Evolutionary conservation across 2,329 filamentous ascomycete genomes (phyloP).

Genomic region (Fusarium veterinarium): DNA sequence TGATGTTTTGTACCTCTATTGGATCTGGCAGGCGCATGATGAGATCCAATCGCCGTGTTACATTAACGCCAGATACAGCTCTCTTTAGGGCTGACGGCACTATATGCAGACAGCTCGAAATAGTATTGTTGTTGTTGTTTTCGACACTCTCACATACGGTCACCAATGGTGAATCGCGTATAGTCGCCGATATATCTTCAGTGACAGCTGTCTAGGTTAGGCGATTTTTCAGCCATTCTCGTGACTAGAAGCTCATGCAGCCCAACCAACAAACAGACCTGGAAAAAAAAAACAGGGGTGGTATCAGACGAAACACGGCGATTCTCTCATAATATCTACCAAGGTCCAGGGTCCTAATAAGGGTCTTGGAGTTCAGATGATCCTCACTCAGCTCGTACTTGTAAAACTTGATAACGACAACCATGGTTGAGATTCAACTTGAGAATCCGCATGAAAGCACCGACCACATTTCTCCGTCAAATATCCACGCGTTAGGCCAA

Average conservation of each 20-base stretch:
- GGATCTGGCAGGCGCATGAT: constrained; percentile 23
- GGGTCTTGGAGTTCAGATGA: constrained; percentile 25
- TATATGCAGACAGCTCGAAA: neutral
- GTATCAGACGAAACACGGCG: constrained; percentile 22
- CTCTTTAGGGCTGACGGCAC: constrained; percentile 3
- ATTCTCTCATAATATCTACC: constrained; percentile 6
- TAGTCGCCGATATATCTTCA: constrained; percentile 33
- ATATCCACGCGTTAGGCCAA: constrained; percentile 16
- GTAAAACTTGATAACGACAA: neutral
- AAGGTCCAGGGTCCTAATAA: constrained; percentile 5
- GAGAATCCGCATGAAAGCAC: constrained; percentile 16
- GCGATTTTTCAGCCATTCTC: constrained; percentile 14
- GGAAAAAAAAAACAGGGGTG: neutral
- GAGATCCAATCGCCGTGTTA: constrained; percentile 26
- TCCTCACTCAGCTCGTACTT: neutral
- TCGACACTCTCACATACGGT: neutral
- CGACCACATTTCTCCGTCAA: constrained; percentile 9
- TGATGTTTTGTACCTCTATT: constrained; percentile 10
- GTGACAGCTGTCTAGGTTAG: neutral
- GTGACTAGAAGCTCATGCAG: constrained; percentile 27
- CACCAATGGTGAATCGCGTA: constrained; percentile 28
- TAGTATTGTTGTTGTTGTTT: neutral
- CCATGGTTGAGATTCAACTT: constrained; percentile 1
- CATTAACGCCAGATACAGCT: constrained; percentile 17
- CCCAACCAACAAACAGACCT: constrained; percentile 14